phyloP scores from a whole-genome alignment of 352 stramenopile genomes.

The Globisporangium nodosum region DNA sequence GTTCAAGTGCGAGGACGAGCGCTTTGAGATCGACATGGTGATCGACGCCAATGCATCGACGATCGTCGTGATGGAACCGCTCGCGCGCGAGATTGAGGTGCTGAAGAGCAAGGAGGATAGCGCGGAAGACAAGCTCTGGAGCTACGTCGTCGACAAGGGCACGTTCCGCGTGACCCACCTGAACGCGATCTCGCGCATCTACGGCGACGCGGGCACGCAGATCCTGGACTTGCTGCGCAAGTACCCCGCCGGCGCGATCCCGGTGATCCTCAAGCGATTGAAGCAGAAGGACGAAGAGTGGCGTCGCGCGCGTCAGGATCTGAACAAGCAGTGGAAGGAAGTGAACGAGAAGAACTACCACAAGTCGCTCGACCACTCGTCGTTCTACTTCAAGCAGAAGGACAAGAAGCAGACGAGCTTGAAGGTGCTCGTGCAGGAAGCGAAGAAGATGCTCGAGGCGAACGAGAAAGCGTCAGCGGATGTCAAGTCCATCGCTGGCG shows the following conservation, averaged over 20 bases:
- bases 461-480: slow-evolving; percentile 38
- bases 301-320: slow-evolving; percentile 85
- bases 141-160: slow-evolving; percentile 92
- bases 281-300: slow-evolving; percentile 99
- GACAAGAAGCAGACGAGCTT: slow-evolving; percentile 97
- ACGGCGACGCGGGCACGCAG: slow-evolving; percentile 91
- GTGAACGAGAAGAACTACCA: slow-evolving; percentile 98
- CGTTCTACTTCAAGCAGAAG: slow-evolving; percentile 98
- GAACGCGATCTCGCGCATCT: slow-evolving; percentile 97
- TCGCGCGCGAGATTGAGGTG: slow-evolving; percentile 93
- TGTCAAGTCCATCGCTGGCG: slow-evolving; percentile 18
- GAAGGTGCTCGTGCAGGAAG: slow-evolving; percentile 90
- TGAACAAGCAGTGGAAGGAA: slow-evolving; percentile 98
- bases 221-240: slow-evolving; percentile 94
- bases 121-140: slow-evolving; percentile 71
- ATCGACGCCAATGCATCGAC: slow-evolving; percentile 97
- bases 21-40: slow-evolving; percentile 90
- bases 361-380: slow-evolving; percentile 98
- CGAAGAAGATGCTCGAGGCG: slow-evolving; percentile 77
- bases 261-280: slow-evolving; percentile 96
- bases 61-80: slow-evolving; percentile 93
- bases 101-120: slow-evolving; percentile 59
- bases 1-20: slow-evolving; percentile 99
- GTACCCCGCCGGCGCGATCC: slow-evolving; percentile 96
- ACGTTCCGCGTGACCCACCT: slow-evolving; percentile 95